Evolutionary conservation across 2,329 filamentous ascomycete species (phyloP), one percentile per base, ranked within the genome.

Genomic region (Kalaharituber pfeilii): DNA sequence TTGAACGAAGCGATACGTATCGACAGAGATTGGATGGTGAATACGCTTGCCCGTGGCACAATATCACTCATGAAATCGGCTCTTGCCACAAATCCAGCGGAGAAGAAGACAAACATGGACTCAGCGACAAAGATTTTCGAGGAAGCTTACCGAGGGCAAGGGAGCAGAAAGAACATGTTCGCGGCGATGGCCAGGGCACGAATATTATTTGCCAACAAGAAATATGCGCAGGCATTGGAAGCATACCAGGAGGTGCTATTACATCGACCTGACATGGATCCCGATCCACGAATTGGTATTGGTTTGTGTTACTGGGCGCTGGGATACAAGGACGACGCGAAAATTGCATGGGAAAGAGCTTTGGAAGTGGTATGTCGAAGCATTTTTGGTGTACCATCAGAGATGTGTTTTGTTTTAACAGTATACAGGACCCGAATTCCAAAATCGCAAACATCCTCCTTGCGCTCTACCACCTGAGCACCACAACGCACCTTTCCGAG

Each of bases 291-390:
- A 62, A 89, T 98, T 62, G 91, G 91, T 53, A 89, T 98, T 65
- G 91, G 91, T 47, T 91, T 86, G 69, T 98, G 91, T 72, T 82
- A 95, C 67, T 98, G 93, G 91, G 86, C 94, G 68, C 75, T 98
- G 26, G 88, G 88, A 9, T 87, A 86, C 72, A 95, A 93, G 68
- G 86, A 94, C 29, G 86, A 94, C 64, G 91, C 93, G 6, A 89
- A 85, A 66, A 72, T 75, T 49, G 89, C 91, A 11, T 98, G 91
- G 91, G 84, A 94, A 66, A 77, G 91, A 59, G 80, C 83, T 11
- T 70, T 95, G 26, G 85, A 93, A 47, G 25, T 47, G 11, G 66
- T 76, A 25, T 39, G 33, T 39, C 20, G 33, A 18, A 9, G 33
- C 33, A 39, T 39, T 39, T 13, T 39, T 39, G 33, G 20, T 2